A percentile compares a stretch with the other conserved stretches of the same genome.
Conservation (phyloP, 129 eudicot species). For the Flaveria ramosissima region DNA sequence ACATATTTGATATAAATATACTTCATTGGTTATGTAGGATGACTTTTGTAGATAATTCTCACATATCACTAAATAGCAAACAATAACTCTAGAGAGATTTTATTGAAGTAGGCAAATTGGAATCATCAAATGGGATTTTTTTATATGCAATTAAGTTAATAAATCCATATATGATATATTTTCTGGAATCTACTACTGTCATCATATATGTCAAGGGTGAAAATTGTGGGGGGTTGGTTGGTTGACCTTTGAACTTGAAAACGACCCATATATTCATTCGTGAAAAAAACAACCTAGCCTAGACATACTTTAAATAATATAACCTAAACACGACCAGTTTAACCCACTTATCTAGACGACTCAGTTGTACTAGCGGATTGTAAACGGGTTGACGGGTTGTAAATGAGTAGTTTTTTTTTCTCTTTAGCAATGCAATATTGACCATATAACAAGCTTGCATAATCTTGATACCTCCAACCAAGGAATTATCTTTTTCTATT, state of each 20-base stretch:
- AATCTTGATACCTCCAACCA: conserved; percentile 9
- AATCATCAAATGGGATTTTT: neutral
- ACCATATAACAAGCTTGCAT: neutral
- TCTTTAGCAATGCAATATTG: neutral
- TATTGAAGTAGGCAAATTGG: neutral
- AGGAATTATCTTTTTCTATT: neutral
- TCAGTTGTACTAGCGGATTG: neutral
- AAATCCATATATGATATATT: neutral
- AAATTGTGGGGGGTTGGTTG: too few species aligned
- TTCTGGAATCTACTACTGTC: neutral
- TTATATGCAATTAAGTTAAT: neutral
- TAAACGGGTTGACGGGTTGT: neutral
- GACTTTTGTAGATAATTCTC: conserved; percentile 6
- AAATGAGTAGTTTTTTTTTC: neutral
- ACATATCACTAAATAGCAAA: neutral
- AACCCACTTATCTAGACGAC: neutral
- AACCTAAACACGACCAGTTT: neutral
- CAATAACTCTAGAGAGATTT: neutral
- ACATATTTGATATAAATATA: neutral
- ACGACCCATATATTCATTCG: neutral
- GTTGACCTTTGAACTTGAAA: too few species aligned
- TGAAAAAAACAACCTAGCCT: neutral
- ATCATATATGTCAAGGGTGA: neutral
- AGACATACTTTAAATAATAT: neutral
- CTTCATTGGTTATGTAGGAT: neutral